Evolutionary conservation across 163 green algal species (phyloP).

Genomic region (Chlamydomonas reinhardtii): DNA sequence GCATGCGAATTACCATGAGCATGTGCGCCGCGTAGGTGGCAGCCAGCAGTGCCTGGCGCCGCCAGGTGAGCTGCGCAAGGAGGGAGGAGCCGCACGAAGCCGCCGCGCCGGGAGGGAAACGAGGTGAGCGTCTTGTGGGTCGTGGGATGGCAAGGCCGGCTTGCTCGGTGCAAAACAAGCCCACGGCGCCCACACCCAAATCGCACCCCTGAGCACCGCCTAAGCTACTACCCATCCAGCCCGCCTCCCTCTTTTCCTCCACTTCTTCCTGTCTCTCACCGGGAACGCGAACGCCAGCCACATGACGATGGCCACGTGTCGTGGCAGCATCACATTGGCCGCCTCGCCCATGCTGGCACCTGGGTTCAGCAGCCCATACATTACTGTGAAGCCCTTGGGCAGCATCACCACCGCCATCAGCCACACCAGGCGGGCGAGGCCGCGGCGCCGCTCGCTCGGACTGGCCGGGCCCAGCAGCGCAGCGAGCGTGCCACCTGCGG

Average conservation of each 20-base stretch:
- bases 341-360: constrained; percentile 1
- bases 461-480: neutral
- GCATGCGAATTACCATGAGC: neutral
- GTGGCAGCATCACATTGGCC: constrained; percentile 7
- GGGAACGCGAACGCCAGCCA: constrained; percentile 25
- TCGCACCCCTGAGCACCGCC: too few relatives aligned
- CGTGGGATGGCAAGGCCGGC: too few relatives aligned
- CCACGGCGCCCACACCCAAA: too few relatives aligned
- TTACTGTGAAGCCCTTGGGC: constrained; percentile 8
- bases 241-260: too few relatives aligned
- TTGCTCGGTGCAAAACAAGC: too few relatives aligned
- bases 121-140: too few relatives aligned
- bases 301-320: neutral
- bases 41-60: neutral
- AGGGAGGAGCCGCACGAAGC: too few relatives aligned
- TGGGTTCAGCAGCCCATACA: neutral
- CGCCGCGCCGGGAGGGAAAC: too few relatives aligned
- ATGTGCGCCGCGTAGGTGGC: neutral
- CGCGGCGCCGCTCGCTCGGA: neutral
- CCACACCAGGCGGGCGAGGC: constrained; percentile 6
- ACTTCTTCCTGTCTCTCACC: too few relatives aligned
- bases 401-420: neutral
- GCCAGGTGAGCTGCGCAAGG: constrained; percentile 13
- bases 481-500: neutral
- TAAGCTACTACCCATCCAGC: too few relatives aligned